phyloP scores from a whole-genome alignment of 208 protist genomes.

The Leishmania turanica region DNA sequence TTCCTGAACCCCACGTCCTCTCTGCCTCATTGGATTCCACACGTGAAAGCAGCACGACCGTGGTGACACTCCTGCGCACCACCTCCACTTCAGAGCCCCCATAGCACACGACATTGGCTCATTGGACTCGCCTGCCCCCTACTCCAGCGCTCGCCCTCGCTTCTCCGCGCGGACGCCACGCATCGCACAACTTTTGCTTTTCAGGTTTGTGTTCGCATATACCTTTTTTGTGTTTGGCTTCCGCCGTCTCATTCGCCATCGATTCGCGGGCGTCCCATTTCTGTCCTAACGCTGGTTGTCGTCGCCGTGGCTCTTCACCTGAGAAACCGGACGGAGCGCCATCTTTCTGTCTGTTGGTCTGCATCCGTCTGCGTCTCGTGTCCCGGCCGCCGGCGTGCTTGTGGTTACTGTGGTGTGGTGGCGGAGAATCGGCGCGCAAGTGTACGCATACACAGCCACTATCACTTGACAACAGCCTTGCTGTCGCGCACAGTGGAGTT shows the following conservation, averaged over 20 bases:
- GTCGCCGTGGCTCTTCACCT: not conserved
- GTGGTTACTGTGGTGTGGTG: not conserved
- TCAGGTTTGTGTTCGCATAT: not conserved
- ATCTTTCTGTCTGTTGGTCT: not conserved
- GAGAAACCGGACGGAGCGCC: not conserved
- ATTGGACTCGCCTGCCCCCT: not conserved
- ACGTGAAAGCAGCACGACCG: not conserved
- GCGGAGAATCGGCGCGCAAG: not conserved
- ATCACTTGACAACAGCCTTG: not conserved
- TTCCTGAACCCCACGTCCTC: not conserved
- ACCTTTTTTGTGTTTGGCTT: not conserved
- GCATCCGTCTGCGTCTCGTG: not conserved
- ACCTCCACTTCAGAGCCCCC: not conserved
- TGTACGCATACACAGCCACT: not conserved
- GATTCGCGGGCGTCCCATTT: not conserved
- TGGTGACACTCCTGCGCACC: not conserved
- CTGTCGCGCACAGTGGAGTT: not conserved
- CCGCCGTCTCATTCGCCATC: not conserved
- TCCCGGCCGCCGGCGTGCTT: not conserved
- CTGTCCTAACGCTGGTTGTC: no score
- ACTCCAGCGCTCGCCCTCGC: not conserved
- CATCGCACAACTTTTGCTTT: not conserved
- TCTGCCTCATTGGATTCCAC: not conserved
- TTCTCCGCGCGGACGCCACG: not conserved
- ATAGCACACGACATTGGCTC: not conserved